phyloP scores from a whole-genome alignment of 352 stramenopile species.

The Blastocystis sp. region DNA sequence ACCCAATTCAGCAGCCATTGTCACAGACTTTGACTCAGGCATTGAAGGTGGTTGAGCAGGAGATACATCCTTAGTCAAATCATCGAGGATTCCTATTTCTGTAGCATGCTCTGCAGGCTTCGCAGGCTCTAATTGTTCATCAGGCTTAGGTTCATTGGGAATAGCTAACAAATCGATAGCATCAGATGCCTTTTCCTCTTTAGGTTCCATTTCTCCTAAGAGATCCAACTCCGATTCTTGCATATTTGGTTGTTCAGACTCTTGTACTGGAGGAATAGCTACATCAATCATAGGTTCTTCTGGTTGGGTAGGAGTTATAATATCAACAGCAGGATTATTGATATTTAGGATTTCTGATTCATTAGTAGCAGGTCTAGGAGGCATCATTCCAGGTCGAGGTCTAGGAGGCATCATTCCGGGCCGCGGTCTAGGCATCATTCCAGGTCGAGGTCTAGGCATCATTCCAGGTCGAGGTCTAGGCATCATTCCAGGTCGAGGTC shows the following conservation, averaged over 20 bases:
- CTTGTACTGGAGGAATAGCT: neutral
- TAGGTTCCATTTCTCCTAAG: neutral
- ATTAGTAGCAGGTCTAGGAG: neutral
- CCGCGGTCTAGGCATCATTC: neutral
- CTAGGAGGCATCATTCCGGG: constrained; percentile 1
- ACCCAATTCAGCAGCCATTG: constrained; percentile 43
- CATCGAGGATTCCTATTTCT: neutral
- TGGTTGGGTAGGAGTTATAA: too few relatives aligned
- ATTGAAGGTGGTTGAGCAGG: neutral
- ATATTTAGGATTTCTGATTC: neutral
- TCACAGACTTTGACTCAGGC: constrained; percentile 52
- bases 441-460: constrained; percentile 17
- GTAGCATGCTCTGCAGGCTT: neutral
- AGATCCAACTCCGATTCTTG: neutral
- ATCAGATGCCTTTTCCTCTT: neutral
- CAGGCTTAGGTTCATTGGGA: neutral
- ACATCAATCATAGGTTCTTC: neutral
- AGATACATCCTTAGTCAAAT: neutral
- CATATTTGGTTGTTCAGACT: neutral
- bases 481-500: constrained; percentile 4
- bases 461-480: constrained; percentile 6
- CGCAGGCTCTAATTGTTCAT: neutral
- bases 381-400: neutral
- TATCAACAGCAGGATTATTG: neutral
- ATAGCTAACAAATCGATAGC: neutral